Percentiles rank a stretch among this genome's conserved stretches.
Conservation (phyloP, 768 basidiomycete genomes). For the Naganishia friedmannii region DNA sequence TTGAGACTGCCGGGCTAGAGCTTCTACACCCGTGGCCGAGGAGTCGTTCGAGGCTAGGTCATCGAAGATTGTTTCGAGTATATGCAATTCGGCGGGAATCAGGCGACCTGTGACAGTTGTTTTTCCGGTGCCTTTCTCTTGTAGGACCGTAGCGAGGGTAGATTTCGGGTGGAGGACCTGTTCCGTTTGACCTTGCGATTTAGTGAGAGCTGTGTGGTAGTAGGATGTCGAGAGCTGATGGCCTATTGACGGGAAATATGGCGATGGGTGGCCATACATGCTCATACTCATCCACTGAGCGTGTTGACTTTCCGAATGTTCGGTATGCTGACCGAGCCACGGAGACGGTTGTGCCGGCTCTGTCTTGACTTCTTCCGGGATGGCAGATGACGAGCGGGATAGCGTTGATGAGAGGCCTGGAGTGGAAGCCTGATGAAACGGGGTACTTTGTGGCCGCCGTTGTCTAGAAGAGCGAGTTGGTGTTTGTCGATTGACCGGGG, state of each 20-base stretch:
- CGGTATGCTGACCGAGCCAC: background rate
- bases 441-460: background rate
- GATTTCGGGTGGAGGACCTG: constrained; percentile 14
- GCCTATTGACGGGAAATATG: background rate
- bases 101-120: constrained; percentile 1
- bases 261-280: background rate
- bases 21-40: background rate
- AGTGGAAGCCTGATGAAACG: background rate
- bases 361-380: background rate
- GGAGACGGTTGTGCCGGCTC: background rate
- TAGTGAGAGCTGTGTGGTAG: background rate
- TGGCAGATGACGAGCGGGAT: constrained; percentile 1
- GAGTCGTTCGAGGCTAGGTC: background rate
- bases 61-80: background rate
- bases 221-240: background rate
- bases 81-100: constrained; percentile 7
- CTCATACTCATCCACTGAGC: background rate
- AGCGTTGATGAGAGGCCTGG: constrained; percentile 2
- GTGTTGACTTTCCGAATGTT: background rate
- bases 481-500: constrained; percentile 1
- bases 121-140: constrained; percentile 11
- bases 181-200: background rate
- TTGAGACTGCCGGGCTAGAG: background rate
- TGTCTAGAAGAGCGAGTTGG: background rate
- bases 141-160: constrained; percentile 10